Conservation (phyloP, 1,139 yeast species). For the Yamadazyma dendronema region DNA sequence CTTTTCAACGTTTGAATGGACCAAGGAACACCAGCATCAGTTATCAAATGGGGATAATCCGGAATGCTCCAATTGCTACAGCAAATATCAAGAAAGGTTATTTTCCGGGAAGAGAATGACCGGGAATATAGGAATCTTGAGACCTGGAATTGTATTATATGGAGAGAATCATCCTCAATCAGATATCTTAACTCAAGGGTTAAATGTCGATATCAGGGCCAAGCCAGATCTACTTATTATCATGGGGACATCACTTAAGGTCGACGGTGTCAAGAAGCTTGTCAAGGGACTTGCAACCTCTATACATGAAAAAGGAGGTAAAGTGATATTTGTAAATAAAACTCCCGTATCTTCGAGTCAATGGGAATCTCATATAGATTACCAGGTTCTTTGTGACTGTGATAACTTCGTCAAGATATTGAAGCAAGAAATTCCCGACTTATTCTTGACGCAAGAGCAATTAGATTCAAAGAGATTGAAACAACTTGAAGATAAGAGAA, state of each 20-base stretch:
- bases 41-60: conserved; percentile 59
- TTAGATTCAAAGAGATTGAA: conserved; percentile 43
- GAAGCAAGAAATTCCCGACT: conserved; percentile 51
- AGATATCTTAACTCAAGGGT: conserved; percentile 60
- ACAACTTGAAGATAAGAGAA: conserved; percentile 13
- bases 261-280: conserved; percentile 66
- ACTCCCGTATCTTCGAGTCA: conserved; percentile 42
- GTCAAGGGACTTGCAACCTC: conserved; percentile 58
- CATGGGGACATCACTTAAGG: conserved; percentile 76
- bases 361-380: conserved; percentile 65
- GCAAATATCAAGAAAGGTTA: conserved; percentile 51
- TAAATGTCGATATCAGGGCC: conserved; percentile 52
- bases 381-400: conserved; percentile 76
- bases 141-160: conserved; percentile 75
- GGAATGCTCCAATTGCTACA: conserved; percentile 58
- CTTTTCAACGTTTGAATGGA: conserved; percentile 61
- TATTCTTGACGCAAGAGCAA: conserved; percentile 56
- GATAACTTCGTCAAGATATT: conserved; percentile 71
- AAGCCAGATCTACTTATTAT: conserved; percentile 66
- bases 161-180: conserved; percentile 80
- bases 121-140: conserved; percentile 57
- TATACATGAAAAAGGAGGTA: conserved; percentile 59
- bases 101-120: conserved; percentile 61
- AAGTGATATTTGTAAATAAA: conserved; percentile 62
- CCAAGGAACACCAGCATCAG: conserved; percentile 39